phyloP scores from a whole-genome alignment of 352 stramenopile species.

The Pythium biforme region DNA sequence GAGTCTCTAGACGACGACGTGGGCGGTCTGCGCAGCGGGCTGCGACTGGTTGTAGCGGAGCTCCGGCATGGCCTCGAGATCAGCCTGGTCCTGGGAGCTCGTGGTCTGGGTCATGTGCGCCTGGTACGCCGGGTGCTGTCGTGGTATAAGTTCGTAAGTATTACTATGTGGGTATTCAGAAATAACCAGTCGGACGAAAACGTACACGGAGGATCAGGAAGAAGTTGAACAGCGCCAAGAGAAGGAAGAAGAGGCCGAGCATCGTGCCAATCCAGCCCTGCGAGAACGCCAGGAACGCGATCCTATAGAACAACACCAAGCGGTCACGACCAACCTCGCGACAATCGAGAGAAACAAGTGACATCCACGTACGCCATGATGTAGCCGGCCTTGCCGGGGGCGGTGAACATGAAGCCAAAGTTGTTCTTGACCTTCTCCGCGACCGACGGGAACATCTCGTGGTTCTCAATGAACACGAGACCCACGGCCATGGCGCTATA shows the following conservation, averaged over 20 bases:
- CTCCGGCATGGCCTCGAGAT: constrained; percentile 75
- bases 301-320: constrained; percentile 32
- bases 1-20: constrained; percentile 50
- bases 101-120: constrained; percentile 66
- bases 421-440: constrained; percentile 82
- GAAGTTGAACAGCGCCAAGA: constrained; percentile 83
- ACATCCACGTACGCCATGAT: constrained; percentile 83
- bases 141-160: background rate
- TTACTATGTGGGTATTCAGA: no score
- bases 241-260: constrained; percentile 70
- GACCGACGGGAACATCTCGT: constrained; percentile 76
- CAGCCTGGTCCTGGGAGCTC: constrained; percentile 50
- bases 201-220: constrained; percentile 82
- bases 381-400: constrained; percentile 77
- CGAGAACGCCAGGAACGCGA: constrained; percentile 78
- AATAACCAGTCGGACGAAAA: background rate
- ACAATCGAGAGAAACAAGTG: no score
- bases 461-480: constrained; percentile 83
- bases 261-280: constrained; percentile 79
- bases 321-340: no score
- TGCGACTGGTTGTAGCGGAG: constrained; percentile 77
- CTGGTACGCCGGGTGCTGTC: constrained; percentile 77
- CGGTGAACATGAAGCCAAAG: constrained; percentile 89
- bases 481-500: constrained; percentile 54
- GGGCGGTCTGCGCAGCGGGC: constrained; percentile 39